Base-by-base conservation (phyloP, 2,329 filamentous ascomycete genomes). In the Capronia coronata region DNA sequence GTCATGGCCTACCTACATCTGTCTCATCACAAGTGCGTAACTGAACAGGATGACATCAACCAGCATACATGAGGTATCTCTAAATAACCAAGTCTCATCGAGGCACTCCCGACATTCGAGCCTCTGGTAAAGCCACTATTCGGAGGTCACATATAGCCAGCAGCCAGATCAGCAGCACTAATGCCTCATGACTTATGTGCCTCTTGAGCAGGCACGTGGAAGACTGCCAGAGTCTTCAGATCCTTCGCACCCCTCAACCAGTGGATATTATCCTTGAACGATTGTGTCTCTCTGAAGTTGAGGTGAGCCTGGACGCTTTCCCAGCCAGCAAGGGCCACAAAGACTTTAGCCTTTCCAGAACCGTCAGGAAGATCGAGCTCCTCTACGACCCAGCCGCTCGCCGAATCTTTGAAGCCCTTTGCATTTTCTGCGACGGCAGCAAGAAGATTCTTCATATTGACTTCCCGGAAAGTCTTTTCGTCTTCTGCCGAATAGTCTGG, bases 231-330 rank as follows among this genome's bases (percentile, higher is more conserved):
- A 25, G 49, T 56, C 22, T 57, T 53, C 38, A 62, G 10, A 8
- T 61, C 61, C 34, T 63, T 62, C 2, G 56, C 50, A 3, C 41
- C 47, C 27, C 54, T 51, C 43, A 60, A 45, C 19, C 39, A 14
- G 30, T 43, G 47, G 29, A 68, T 59, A n/a, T 61, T 61, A 6
- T 67, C 59, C 53, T 67, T 67, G 32, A 71, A 71, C 0, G 54
- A 51, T 7, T 64, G 49, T 4, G 62, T 67, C 25, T 68, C 64
- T 1, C 66, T 58, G 50, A 66, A 71, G 43, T 59, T 59, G 49
- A 60, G 49, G 40, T 72, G 70, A 22, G 65, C 64, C 30, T 71
- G 65, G 1, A 69, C 55, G 27, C 65, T 69, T 0, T 65, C 57
- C 69, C 69, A 72, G 0, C 67, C 67, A 10, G 71, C 62, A 2